Conservation (phyloP, 2,329 filamentous ascomycete species). For the Penicillium paneum region DNA sequence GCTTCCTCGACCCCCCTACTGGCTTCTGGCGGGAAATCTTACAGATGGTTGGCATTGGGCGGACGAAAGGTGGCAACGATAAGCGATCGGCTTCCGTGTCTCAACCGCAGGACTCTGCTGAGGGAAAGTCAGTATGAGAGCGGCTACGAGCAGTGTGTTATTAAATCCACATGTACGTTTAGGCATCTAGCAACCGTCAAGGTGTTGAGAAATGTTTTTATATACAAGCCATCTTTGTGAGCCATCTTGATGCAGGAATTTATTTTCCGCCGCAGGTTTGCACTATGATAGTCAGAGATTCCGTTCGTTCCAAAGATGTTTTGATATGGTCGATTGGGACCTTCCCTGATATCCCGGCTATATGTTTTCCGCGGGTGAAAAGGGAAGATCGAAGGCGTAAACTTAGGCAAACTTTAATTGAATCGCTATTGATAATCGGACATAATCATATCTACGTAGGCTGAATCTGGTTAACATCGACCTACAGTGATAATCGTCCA, state of each 20-base stretch:
- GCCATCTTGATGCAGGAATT: neutral
- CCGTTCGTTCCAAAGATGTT: neutral
- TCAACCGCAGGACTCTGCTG: neutral
- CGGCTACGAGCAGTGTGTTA: neutral
- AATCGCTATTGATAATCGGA: neutral
- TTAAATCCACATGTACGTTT: neutral
- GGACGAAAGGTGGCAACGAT: conserved; percentile 19
- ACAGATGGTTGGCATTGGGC: conserved; percentile 41
- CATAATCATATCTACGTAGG: neutral
- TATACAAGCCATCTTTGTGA: neutral
- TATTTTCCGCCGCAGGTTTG: neutral
- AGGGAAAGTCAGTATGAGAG: neutral
- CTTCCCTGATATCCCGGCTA: neutral
- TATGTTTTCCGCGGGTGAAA: neutral
- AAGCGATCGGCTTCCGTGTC: neutral
- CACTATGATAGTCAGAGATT: neutral
- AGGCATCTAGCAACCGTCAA: neutral
- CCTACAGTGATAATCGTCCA: too few species aligned
- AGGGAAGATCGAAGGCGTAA: neutral
- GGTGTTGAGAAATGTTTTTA: neutral
- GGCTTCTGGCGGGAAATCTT: conserved; percentile 57
- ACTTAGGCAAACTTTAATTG: neutral
- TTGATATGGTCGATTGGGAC: neutral
- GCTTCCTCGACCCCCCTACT: conserved; percentile 49
- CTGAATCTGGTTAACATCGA: too few species aligned